These are phyloP conservation scores for Trifolium fragiferum DNA, from an alignment of 306 rosid species.

Conservation along the genomic window DNA sequence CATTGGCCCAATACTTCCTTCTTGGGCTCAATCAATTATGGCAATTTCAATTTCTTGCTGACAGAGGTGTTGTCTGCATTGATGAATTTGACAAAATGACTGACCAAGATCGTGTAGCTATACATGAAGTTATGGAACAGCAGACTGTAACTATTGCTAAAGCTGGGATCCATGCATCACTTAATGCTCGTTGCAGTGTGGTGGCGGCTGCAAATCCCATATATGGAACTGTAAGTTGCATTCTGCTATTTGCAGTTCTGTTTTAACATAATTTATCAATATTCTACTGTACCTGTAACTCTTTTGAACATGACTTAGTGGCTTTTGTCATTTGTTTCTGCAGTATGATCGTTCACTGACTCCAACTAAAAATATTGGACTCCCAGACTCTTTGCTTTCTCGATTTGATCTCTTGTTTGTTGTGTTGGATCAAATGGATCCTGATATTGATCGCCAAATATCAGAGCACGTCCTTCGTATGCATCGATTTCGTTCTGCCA, in stretches of 20 bases:
- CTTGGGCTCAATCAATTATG: too few species aligned
- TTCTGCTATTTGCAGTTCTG: conserved; percentile 8
- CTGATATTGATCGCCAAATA: conserved; percentile 91
- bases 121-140: conserved; percentile 99
- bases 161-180: conserved; percentile 99
- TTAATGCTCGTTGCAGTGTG: conserved; percentile 97
- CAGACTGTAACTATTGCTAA: conserved; percentile 99
- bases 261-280: conserved; percentile 13
- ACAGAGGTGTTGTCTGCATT: conserved; percentile 99
- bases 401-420: conserved; percentile 95
- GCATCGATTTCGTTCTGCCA: conserved; percentile 86
- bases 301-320: conserved; percentile 14
- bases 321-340: conserved; percentile 31
- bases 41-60: too few species aligned
- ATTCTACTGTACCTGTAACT: conserved; percentile 24
- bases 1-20: too few species aligned
- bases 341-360: conserved; percentile 99
- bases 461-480: conserved; percentile 96
- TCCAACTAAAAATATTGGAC: conserved; percentile 98
- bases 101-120: conserved; percentile 96
- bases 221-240: conserved; percentile 88
- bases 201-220: conserved; percentile 99
- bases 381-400: conserved; percentile 97
- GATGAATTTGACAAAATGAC: conserved; percentile 99
- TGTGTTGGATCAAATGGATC: conserved; percentile 99